Evolutionary conservation across 352 stramenopile genomes (phyloP).

Genomic region (Phytopythium litorale): DNA sequence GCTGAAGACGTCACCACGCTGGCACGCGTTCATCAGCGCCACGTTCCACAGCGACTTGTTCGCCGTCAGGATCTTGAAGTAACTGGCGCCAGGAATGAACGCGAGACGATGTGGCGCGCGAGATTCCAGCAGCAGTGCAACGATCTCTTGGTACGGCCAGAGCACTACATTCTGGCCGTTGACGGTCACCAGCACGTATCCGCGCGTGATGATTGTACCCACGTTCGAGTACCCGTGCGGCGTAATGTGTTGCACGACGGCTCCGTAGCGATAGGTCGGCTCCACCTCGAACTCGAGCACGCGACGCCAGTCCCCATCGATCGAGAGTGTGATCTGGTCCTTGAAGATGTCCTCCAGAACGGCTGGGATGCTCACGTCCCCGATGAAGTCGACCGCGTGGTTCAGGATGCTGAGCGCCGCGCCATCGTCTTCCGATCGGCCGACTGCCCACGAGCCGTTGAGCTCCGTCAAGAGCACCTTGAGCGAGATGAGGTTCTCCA

Average conservation of each 20-base stretch:
- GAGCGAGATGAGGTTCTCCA: constrained; percentile 82
- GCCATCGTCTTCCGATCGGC: constrained; percentile 54
- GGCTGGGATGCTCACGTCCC: constrained; percentile 81
- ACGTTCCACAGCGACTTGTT: constrained; percentile 90
- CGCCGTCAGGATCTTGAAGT: constrained; percentile 85
- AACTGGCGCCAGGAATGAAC: constrained; percentile 81
- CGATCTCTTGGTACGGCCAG: constrained; percentile 78
- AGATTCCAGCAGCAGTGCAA: constrained; percentile 58
- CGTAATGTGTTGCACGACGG: constrained; percentile 74
- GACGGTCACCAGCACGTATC: constrained; percentile 78
- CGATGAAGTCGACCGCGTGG: constrained; percentile 83
- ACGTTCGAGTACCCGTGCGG: constrained; percentile 68
- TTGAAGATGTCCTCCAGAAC: constrained; percentile 90
- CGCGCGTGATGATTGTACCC: constrained; percentile 66
- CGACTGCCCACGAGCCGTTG: constrained; percentile 65
- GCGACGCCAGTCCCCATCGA: constrained; percentile 80
- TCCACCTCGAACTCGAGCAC: constrained; percentile 82
- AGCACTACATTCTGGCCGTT: constrained; percentile 87
- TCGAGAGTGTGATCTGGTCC: constrained; percentile 86
- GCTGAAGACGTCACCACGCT: constrained; percentile 76
- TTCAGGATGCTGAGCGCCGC: constrained; percentile 67
- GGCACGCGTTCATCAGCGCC: constrained; percentile 82
- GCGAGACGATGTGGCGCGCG: constrained; percentile 68
- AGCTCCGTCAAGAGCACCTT: constrained; percentile 74
- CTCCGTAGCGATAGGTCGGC: constrained; percentile 81